Conservation (phyloP, 2,329 filamentous ascomycete species). For the Chaetomium sp. region DNA sequence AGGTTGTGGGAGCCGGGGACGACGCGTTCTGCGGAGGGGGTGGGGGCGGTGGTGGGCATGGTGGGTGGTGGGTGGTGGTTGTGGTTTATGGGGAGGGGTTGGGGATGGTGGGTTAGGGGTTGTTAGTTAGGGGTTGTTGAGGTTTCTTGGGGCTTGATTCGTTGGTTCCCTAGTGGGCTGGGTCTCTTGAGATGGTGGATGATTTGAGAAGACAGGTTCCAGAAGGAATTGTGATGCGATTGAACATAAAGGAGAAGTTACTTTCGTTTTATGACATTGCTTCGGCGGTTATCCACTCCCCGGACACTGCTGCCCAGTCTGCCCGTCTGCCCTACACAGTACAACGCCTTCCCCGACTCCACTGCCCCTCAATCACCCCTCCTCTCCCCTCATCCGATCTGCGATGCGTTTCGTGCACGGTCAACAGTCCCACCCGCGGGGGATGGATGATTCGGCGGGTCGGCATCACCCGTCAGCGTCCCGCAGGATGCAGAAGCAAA, state of each 20-base stretch:
- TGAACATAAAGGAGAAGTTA: no score
- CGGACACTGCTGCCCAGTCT: not conserved
- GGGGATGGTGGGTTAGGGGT: not conserved
- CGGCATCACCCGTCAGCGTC: not conserved
- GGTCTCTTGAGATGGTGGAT: no score
- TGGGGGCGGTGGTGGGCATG: constrained; percentile 24
- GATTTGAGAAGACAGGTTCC: no score
- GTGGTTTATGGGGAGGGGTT: not conserved
- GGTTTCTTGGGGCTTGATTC: no score
- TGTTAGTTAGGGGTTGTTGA: no score
- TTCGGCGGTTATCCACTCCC: not conserved
- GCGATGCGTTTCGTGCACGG: not conserved
- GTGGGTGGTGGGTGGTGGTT: not conserved
- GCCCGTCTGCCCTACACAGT: not conserved
- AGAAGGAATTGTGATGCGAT: no score
- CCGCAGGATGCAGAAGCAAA: not conserved
- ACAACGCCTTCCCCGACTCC: not conserved
- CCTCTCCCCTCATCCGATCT: not conserved
- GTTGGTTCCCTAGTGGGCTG: no score
- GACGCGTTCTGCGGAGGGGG: constrained; percentile 37
- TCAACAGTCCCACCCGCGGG: not conserved
- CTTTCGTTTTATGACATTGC: not conserved
- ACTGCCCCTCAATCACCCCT: not conserved
- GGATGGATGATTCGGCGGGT: not conserved
- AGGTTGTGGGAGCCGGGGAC: constrained; percentile 44